A percentile compares a stretch with the other conserved stretches of the same genome.
phyloP scores from a whole-genome alignment of 257 asterid genomes.

The Gynochthodes officinalis region DNA sequence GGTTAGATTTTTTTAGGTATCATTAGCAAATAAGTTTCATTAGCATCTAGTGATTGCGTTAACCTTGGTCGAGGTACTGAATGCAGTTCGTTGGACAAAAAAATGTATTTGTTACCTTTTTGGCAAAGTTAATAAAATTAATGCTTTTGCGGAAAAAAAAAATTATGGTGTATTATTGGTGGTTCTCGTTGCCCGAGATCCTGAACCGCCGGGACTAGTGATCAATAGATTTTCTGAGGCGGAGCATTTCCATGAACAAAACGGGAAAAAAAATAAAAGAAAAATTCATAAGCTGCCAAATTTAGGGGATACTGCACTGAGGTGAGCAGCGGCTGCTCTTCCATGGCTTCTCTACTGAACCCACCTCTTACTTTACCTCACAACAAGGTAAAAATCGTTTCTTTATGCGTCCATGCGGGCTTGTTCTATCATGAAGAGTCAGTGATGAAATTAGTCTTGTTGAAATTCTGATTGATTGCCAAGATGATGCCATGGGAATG shows the following conservation, averaged over 20 bases:
- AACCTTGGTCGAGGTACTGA: too few species aligned
- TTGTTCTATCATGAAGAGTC: not conserved
- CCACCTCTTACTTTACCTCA: slow-evolving; percentile 43
- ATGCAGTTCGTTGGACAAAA: too few species aligned
- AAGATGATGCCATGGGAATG: not conserved
- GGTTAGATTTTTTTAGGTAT: too few species aligned
- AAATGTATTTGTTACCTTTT: too few species aligned
- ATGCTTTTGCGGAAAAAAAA: too few species aligned
- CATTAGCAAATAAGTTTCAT: too few species aligned
- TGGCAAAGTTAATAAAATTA: too few species aligned
- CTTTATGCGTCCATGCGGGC: not conserved
- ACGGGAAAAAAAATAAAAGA: not conserved
- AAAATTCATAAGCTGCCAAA: not conserved
- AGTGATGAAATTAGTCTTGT: not conserved
- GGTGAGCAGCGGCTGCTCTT: not conserved
- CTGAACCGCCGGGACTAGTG: too few species aligned
- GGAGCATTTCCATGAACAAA: not conserved
- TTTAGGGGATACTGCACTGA: not conserved
- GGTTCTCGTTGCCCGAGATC: too few species aligned
- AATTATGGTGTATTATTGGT: too few species aligned
- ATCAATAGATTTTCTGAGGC: too few species aligned
- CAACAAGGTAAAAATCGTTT: slow-evolving; percentile 40
- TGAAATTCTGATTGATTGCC: not conserved
- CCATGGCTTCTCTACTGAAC: slow-evolving; percentile 64
- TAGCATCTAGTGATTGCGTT: too few species aligned